A percentile compares a stretch with the other conserved stretches of the same genome.
phyloP scores from a whole-genome alignment of 345 rosid species.

The Bruguiera sexangula region DNA sequence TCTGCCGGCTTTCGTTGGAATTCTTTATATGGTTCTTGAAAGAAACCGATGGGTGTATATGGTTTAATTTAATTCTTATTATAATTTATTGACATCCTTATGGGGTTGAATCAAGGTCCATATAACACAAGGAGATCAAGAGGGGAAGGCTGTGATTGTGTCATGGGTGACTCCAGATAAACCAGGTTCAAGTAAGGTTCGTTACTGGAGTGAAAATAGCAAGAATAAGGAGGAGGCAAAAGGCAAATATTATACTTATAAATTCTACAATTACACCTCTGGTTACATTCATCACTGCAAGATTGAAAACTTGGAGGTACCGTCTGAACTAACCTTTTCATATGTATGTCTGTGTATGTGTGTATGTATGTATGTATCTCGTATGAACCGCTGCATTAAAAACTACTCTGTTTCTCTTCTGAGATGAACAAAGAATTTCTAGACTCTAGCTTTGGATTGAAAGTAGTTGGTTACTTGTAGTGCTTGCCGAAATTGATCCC shows the following conservation, averaged over 20 bases:
- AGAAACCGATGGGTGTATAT: not conserved
- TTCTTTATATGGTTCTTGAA: not conserved
- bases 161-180: conserved; percentile 86
- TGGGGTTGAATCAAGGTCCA: conserved; percentile 48
- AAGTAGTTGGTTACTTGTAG: not conserved
- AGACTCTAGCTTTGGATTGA: not conserved
- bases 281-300: conserved; percentile 84
- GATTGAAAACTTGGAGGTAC: conserved; percentile 64
- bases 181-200: conserved; percentile 55
- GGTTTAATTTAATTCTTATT: not conserved
- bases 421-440: not conserved
- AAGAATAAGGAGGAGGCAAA: conserved; percentile 36
- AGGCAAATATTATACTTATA: conserved; percentile 53
- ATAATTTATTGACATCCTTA: conserved; percentile 5
- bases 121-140: conserved; percentile 91
- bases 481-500: not conserved
- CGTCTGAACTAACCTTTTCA: not conserved
- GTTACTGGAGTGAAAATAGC: conserved; percentile 64
- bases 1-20: not conserved
- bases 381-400: not conserved
- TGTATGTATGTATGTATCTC: too few relatives aligned
- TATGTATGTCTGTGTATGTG: too few relatives aligned
- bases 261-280: conserved; percentile 61
- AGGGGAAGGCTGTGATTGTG: conserved; percentile 72
- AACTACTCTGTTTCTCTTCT: not conserved